Base-by-base conservation (phyloP, 73 alveolate species). In the Blepharisma stoltei region DNA sequence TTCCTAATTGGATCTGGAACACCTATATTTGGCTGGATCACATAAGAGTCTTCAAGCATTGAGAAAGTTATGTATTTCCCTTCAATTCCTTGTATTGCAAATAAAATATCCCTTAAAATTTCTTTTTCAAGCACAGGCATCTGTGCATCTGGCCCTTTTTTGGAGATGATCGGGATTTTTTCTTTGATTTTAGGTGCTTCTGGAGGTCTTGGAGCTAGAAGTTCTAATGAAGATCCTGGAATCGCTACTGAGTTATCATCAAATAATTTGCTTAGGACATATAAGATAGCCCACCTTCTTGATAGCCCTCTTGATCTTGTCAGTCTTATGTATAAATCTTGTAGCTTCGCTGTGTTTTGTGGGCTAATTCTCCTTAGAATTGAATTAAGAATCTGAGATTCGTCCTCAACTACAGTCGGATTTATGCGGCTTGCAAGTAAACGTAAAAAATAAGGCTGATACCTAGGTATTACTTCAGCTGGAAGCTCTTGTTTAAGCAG, bases 1-100 rank as follows among this genome's bases (percentile, higher is more conserved):
- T 83, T 88, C 70, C 77, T 78, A 7, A 83, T 66, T 6, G 89
- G 69, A 32, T 83, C 88, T 49, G 83, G 55, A 6, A 88, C 85
- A 53, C 81, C 81, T 50, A 85, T 88, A 21, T 81, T 73, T 54
- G 88, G 90, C 25, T 88, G 85, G 21, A 93, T 75, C 37, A 91
- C 81, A 81, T 73, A 93, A 0, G 93, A 86, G 78, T 93, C 98
- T 68, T 86, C 88, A 55, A 87, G 69, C 6, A 83, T 68, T 27
- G 94, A 90, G 80, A 82, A 91, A 44, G 88, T 70, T 52, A 93
- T 85, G 77, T 86, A 84, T 71, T 93, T 90, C 27, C 98, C 97
- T 55, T 93, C 84, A 18, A 88, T 88, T 69, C 97, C 97, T 86
- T 93, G 89, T 82, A 93, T 88, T 23, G 86, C 90, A 83, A 67